These are phyloP conservation scores for Bipolaris gigantea DNA, from an alignment of 2,329 filamentous ascomycete genomes.

Conservation along the genomic window DNA sequence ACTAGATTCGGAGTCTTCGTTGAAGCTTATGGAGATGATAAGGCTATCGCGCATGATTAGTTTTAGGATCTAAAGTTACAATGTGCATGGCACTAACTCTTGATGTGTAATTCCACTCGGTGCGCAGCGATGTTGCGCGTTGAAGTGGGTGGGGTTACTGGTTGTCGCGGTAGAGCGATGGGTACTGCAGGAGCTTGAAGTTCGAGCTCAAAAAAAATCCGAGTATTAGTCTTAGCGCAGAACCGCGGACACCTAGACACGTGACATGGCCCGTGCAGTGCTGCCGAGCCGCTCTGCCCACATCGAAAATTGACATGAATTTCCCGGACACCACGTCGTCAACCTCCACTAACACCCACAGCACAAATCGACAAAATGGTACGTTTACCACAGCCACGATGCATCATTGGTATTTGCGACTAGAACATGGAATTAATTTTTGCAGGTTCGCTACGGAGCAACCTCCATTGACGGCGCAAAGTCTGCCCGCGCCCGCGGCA, in stretches of 20 bases:
- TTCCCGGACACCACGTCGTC: slow-evolving; percentile 18
- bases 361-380: slow-evolving; percentile 49
- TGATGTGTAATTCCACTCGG: not conserved
- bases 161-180: slow-evolving; percentile 16
- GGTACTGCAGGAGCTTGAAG: slow-evolving; percentile 22
- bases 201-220: slow-evolving; percentile 20
- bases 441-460: slow-evolving; percentile 46
- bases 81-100: not conserved
- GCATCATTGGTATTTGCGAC: slow-evolving; percentile 4
- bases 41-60: slow-evolving; percentile 17
- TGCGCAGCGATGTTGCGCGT: slow-evolving; percentile 20
- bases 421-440: slow-evolving; percentile 31
- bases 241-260: slow-evolving; percentile 6
- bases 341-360: slow-evolving; percentile 39
- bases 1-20: slow-evolving; percentile 5
- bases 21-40: slow-evolving; percentile 11
- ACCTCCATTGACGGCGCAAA: slow-evolving; percentile 45
- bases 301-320: not conserved
- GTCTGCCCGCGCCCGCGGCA: slow-evolving; percentile 96
- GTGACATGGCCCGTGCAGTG: not conserved
- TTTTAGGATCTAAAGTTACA: not conserved
- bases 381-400: slow-evolving; percentile 24
- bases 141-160: slow-evolving; percentile 11
- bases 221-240: slow-evolving; percentile 8
- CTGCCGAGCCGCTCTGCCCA: not conserved